Base-by-base conservation (phyloP, 2,329 filamentous ascomycete species). In the Botrytis squamosa region DNA sequence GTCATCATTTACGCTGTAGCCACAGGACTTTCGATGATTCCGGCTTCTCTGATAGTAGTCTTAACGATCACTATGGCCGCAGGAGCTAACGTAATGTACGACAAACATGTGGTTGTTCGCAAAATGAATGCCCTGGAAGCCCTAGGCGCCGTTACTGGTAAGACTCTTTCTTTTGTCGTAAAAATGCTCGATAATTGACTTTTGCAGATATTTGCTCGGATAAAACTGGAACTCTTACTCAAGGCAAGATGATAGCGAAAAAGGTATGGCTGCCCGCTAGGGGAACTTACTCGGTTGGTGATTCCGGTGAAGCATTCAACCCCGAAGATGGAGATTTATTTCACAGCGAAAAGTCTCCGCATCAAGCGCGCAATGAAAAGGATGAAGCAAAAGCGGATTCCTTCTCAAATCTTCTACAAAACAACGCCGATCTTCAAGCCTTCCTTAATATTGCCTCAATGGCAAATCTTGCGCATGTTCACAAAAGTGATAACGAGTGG, bases 171-270 rank as follows among this genome's bases (percentile, higher is more conserved):
- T 38, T 29, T 52, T 44, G 33, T 59, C 44, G 40, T 25, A 36
- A 4, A 44, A 10, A 44, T 33, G 44, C 89, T 86, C 9, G 80
- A 86, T 44, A 85, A 84, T 63, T 69, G 72, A 49, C 18, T 57
- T 49, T 22, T 57, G 29, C 40, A 77, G 75, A 44, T 83, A 90
- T 94, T 65, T 93, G 92, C 80, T 93, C 91, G 0, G 92, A 94
- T 80, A 94, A 93, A 83, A 94, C 92, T 0, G 92, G 92, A 7
- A 92, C 90, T 0, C 82, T 92, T 72, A 92, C 90, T 6, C 76
- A 85, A 74, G 85, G 85, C 66, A 81, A 83, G 72, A 86, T 86
- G 85, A 80, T 81, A 38, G 83, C 85, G 55, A 83, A 86, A 76
- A 86, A 86, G 75, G 86, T 85, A 14, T 88, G 87, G 85, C 82